These are phyloP conservation scores for Cynara cardunculus DNA, from an alignment of 129 eudicot species.

Conservation along the genomic window DNA sequence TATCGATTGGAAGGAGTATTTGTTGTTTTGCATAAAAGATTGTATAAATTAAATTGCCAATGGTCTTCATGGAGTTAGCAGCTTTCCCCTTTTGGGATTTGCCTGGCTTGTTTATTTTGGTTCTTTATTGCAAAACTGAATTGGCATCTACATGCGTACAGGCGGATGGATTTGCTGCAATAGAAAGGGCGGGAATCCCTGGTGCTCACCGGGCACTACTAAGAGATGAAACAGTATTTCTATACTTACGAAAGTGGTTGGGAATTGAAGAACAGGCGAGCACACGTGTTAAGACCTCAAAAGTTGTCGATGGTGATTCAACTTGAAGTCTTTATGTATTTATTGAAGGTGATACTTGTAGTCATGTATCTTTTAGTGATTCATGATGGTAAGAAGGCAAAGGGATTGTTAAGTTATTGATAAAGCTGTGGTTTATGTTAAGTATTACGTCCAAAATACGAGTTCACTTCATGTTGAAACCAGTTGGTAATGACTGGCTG, in stretches of 20 bases:
- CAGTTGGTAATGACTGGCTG: not conserved
- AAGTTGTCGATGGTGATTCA: slow-evolving; percentile 12
- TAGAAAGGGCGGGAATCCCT: slow-evolving; percentile 30
- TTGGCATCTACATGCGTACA: not conserved
- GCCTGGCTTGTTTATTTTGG: not conserved
- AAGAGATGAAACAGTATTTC: slow-evolving; percentile 30
- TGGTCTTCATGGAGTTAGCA: not conserved
- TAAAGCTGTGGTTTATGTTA: not conserved
- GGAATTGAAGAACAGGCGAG: slow-evolving; percentile 8
- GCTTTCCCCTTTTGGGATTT: not conserved
- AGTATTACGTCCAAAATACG: not conserved
- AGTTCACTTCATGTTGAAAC: not conserved
- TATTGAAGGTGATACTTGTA: not conserved
- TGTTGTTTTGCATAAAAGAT: not conserved
- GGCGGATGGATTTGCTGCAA: slow-evolving; percentile 35
- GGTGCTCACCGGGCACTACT: slow-evolving; percentile 23
- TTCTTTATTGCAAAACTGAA: not conserved
- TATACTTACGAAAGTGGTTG: slow-evolving; percentile 30
- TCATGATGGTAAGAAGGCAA: not conserved
- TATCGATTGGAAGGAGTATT: not conserved
- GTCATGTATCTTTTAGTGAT: slow-evolving; percentile 4
- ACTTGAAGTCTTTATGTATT: slow-evolving; percentile 3
- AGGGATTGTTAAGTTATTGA: not conserved
- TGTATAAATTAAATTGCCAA: not conserved
- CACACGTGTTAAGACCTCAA: slow-evolving; percentile 16